Conservation (phyloP, 2,329 filamentous ascomycete species). For the Aspergillus costaricaensis region DNA sequence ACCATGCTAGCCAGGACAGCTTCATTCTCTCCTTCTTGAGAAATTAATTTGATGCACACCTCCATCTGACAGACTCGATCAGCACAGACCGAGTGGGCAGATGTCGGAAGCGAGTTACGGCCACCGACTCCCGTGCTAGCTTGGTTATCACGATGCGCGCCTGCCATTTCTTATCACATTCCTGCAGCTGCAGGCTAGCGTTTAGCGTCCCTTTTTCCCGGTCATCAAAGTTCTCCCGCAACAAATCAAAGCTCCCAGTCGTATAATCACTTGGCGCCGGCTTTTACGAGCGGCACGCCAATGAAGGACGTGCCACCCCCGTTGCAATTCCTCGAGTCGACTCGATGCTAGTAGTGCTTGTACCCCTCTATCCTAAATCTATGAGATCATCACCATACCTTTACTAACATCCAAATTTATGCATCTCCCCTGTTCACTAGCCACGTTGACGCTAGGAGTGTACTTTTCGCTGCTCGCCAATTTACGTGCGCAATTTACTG, state of each 20-base stretch:
- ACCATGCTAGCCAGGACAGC: not conserved
- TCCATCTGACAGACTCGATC: constrained; percentile 1
- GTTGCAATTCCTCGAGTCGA: not conserved
- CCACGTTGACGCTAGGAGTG: not conserved
- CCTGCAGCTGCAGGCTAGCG: constrained; percentile 18
- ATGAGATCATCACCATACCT: not conserved
- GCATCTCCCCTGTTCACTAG: not conserved
- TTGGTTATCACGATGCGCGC: constrained; percentile 15
- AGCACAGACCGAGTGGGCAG: constrained; percentile 3
- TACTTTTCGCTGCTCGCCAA: not conserved
- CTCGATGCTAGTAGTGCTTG: not conserved
- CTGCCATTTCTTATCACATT: constrained; percentile 20
- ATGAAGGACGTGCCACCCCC: not conserved
- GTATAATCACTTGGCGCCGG: constrained; percentile 6
- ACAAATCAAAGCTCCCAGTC: constrained; percentile 3
- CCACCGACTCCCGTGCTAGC: not conserved
- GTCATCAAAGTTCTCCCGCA: not conserved
- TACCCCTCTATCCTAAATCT: not conserved
- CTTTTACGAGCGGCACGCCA: not conserved
- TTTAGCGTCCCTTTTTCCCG: constrained; percentile 10
- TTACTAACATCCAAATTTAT: not conserved
- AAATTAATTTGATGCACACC: not conserved
- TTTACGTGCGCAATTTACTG: not conserved
- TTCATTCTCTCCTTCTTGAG: not conserved
- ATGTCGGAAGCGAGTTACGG: constrained; percentile 1